Evolutionary conservation across 768 basidiomycete genomes (phyloP).

Genomic region (Russula compacta): DNA sequence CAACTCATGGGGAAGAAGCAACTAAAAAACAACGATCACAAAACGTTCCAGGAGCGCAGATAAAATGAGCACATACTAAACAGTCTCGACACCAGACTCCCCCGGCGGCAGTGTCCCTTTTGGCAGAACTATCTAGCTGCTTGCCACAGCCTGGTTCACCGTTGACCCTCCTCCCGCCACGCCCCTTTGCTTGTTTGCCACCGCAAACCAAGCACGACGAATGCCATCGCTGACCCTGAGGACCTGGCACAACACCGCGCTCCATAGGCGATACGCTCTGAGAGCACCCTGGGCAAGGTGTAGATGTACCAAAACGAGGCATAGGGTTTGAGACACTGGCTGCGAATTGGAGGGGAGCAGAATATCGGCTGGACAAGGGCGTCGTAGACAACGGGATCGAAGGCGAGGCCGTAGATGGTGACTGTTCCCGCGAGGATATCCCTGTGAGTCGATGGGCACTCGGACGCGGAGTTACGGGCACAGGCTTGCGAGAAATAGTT

Average conservation of each 20-base stretch:
- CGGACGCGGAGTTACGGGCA: background rate
- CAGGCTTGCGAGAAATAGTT: slow-evolving; percentile 28
- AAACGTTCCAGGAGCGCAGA: background rate
- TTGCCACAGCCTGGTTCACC: slow-evolving; percentile 74
- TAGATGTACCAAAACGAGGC: slow-evolving; percentile 51
- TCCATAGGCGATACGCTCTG: slow-evolving; percentile 76
- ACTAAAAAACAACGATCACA: slow-evolving; percentile 29
- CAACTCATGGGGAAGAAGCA: slow-evolving; percentile 42
- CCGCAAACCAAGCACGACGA: slow-evolving; percentile 70
- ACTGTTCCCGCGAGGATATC: slow-evolving; percentile 12
- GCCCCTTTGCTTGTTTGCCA: slow-evolving; percentile 44
- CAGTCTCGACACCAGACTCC: slow-evolving; percentile 81
- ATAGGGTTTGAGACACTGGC: slow-evolving; percentile 29
- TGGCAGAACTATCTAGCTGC: slow-evolving; percentile 74
- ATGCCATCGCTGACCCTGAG: slow-evolving; percentile 78
- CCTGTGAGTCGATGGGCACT: slow-evolving; percentile 9
- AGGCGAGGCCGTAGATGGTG: slow-evolving; percentile 20
- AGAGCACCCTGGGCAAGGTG: slow-evolving; percentile 67
- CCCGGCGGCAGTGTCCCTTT: slow-evolving; percentile 51
- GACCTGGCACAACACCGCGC: slow-evolving; percentile 75
- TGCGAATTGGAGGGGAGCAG: slow-evolving; percentile 32
- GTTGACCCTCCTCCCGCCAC: slow-evolving; percentile 39
- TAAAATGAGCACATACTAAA: slow-evolving; percentile 35
- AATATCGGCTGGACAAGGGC: slow-evolving; percentile 33
- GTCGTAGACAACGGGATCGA: slow-evolving; percentile 21